phyloP scores from a whole-genome alignment of 176 grass and related monocot species.

The Paspalum notatum region DNA sequence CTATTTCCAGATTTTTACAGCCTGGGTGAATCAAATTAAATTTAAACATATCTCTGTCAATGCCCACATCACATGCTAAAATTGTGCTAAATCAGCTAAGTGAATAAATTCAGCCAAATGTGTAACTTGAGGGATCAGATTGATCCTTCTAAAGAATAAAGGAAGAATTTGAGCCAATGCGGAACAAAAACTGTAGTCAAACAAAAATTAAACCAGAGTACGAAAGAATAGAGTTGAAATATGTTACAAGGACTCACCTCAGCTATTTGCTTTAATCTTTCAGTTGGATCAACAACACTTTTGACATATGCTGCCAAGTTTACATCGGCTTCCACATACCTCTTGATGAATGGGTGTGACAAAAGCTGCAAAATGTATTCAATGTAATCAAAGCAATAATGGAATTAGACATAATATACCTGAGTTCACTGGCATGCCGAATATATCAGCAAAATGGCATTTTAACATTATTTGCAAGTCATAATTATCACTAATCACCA shows the following conservation, averaged over 20 bases:
- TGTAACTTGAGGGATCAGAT: conserved; percentile 15
- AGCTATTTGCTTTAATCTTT: conserved; percentile 85
- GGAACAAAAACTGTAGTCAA: neutral
- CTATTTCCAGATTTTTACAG: too few species aligned
- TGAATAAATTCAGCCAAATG: conserved; percentile 8
- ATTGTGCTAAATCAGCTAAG: neutral
- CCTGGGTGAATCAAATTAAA: too few species aligned
- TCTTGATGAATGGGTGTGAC: conserved; percentile 87
- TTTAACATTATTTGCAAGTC: conserved; percentile 22
- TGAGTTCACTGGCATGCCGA: conserved; percentile 6
- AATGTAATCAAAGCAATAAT: conserved; percentile 37
- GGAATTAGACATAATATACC: conserved; percentile 5
- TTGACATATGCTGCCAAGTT: conserved; percentile 73
- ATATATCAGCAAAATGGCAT: neutral
- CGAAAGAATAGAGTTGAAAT: conserved; percentile 34
- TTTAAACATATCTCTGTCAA: too few species aligned
- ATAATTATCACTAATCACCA: conserved; percentile 4
- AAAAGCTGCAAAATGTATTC: conserved; percentile 66
- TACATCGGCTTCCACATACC: conserved; percentile 55
- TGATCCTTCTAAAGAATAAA: neutral
- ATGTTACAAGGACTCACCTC: conserved; percentile 66
- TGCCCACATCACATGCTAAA: too few species aligned
- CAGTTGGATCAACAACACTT: conserved; percentile 77
- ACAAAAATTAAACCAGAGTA: neutral
- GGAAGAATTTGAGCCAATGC: neutral